A percentile compares a stretch with the other conserved stretches of the same genome.
Evolutionary conservation across 2,329 filamentous ascomycete species (phyloP).

Genomic region (Pyrenophora teres): DNA sequence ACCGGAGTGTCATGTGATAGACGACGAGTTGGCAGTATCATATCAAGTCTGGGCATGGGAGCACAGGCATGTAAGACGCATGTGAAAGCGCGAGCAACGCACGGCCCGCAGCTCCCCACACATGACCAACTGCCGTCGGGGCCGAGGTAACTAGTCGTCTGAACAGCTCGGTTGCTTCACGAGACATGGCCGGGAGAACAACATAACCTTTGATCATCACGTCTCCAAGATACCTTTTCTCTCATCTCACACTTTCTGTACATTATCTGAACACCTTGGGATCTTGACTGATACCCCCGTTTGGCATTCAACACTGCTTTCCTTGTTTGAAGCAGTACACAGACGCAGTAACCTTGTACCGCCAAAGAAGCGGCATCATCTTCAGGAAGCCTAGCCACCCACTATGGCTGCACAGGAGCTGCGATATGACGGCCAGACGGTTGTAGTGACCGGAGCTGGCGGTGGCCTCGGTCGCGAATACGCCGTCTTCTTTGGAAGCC

Average conservation of each 20-base stretch:
- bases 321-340: conserved; percentile 9
- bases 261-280: conserved; percentile 7
- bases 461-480: conserved; percentile 83
- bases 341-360: conserved; percentile 5
- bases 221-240: conserved; percentile 7
- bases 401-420: conserved; percentile 56
- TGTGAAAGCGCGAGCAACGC: conserved; percentile 12
- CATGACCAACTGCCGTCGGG: conserved; percentile 18
- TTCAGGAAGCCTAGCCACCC: conserved; percentile 7
- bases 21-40: neutral
- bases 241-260: conserved; percentile 3
- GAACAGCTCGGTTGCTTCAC: conserved; percentile 19
- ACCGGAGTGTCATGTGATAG: conserved; percentile 4
- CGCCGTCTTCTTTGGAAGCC: conserved; percentile 85
- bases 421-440: conserved; percentile 85
- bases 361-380: conserved; percentile 8
- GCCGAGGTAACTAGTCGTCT: conserved; percentile 17
- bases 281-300: conserved; percentile 28
- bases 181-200: conserved; percentile 15
- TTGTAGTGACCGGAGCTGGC: conserved; percentile 85
- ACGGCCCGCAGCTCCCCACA: conserved; percentile 14
- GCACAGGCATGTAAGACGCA: conserved; percentile 1
- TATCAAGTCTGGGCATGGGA: neutral
- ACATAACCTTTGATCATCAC: conserved; percentile 7
- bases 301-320: conserved; percentile 2